phyloP scores from a whole-genome alignment of 768 basidiomycete species.

The Rhizopogon vinicolor region DNA sequence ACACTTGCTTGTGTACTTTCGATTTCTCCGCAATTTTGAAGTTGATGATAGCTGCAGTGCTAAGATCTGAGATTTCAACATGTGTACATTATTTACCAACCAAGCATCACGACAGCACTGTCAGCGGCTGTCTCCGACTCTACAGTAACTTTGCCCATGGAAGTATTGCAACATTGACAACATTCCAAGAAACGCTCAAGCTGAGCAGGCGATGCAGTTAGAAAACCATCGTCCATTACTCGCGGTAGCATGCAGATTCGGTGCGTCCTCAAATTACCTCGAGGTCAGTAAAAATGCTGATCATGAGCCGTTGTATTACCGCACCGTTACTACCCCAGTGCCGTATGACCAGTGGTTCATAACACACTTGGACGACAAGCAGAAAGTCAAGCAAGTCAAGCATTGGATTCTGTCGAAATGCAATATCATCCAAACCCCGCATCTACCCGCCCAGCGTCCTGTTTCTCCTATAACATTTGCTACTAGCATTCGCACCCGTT shows the following conservation, averaged over 20 bases:
- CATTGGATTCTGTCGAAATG: conserved; percentile 58
- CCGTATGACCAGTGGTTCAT: conserved; percentile 75
- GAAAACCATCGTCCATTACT: conserved; percentile 20
- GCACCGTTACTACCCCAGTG: conserved; percentile 32
- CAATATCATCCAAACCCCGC: conserved; percentile 32
- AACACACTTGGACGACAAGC: conserved; percentile 58
- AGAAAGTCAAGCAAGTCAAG: conserved; percentile 62
- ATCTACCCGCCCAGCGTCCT: conserved; percentile 32
- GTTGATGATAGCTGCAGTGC: no score
- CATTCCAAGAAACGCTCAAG: background rate
- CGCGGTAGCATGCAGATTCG: conserved; percentile 51
- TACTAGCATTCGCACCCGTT: conserved; percentile 8
- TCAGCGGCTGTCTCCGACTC: no score
- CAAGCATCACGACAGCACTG: no score
- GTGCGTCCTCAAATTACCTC: conserved; percentile 30
- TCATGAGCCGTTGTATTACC: background rate
- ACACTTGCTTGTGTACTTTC: no score
- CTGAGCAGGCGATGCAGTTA: conserved; percentile 4
- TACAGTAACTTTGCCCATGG: no score
- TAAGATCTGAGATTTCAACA: no score
- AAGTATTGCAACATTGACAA: no score
- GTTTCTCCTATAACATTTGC: conserved; percentile 73
- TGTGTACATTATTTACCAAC: no score
- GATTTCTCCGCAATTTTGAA: no score
- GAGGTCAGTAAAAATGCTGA: background rate